phyloP scores from a whole-genome alignment of 208 protist species.

The Leishmania turanica region DNA sequence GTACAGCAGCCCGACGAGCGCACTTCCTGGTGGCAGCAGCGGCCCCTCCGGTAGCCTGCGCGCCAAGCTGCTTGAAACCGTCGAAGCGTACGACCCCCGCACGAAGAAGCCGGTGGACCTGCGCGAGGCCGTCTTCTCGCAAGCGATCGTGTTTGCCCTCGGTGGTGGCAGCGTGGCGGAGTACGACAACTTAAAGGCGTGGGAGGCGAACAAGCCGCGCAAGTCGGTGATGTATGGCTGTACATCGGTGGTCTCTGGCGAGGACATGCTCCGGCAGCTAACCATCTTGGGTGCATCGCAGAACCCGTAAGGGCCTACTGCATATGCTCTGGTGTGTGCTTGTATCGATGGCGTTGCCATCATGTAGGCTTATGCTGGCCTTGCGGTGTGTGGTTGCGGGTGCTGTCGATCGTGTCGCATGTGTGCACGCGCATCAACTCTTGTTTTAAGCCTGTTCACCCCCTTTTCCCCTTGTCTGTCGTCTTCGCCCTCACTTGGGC shows the following conservation, averaged over 20 bases:
- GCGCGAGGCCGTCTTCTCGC: slow-evolving; percentile 70
- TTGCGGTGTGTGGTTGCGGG: neutral
- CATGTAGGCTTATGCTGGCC: neutral
- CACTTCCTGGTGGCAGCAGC: slow-evolving; percentile 10
- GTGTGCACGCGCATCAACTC: neutral
- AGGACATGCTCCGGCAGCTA: slow-evolving; percentile 81
- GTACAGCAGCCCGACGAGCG: slow-evolving; percentile 19
- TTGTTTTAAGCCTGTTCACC: neutral
- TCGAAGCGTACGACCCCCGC: slow-evolving; percentile 77
- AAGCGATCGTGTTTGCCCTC: slow-evolving; percentile 87
- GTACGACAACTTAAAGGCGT: slow-evolving; percentile 90
- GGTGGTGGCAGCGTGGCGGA: slow-evolving; percentile 85
- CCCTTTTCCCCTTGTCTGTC: neutral
- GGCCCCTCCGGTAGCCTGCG: slow-evolving; percentile 19
- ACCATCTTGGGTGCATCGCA: slow-evolving; percentile 46
- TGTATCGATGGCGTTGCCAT: neutral
- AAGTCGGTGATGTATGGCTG: slow-evolving; percentile 91
- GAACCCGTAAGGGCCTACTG: neutral
- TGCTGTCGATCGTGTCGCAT: neutral
- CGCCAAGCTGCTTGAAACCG: slow-evolving; percentile 51
- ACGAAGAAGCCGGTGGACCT: slow-evolving; percentile 68
- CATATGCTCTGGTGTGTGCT: neutral
- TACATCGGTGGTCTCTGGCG: slow-evolving; percentile 76
- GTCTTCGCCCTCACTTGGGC: neutral
- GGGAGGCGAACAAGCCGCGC: slow-evolving; percentile 68